Evolutionary conservation across 2,329 filamentous ascomycete genomes (phyloP), one percentile per base, ranked within the genome.

Genomic region (Niveomyces coronatus): DNA sequence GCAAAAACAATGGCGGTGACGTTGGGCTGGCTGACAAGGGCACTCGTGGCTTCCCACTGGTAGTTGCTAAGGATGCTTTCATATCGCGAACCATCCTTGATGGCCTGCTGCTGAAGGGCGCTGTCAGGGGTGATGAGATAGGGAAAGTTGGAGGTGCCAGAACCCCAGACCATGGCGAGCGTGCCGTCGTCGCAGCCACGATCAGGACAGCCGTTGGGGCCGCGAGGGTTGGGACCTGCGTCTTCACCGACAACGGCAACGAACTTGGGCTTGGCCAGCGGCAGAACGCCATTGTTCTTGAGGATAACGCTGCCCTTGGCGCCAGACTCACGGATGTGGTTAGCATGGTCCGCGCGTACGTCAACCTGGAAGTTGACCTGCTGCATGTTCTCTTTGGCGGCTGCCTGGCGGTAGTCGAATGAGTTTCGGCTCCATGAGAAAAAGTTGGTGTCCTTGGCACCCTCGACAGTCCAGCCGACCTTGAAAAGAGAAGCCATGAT

Each of bases 1-100:
- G 85, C 88, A 50, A 96, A 96, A 9, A 95, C 87, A 29, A 98
- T 72, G 46, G 88, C 67, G 1, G 79, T 78, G 11, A 76, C 78
- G 41, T 77, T 65, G n/a, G 73, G 68, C 48, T 82, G 71, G 8
- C 63, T 63, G 10, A 82, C 63, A 2, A 93, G 58, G 1, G 57
- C 64, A 47, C 76, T 60, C 32, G 79, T 79, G 53, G 84, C 55
- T 61, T 66, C 54, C 67, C 79, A 50, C 57, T 76, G 62, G 49
- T 76, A 72, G 62, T 79, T 80, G 57, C 77, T 67, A 9, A 82
- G 66, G 44, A 86, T 68, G 51, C 80, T 79, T 58, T 84, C 80
- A 44, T 80, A 71, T 4, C 66, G 62, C 7, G 67, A 64, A 27
- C 68, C 69, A 23, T 83, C 79, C 16, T 68, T 60, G 26, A 75